A percentile compares a stretch with the other conserved stretches of the same genome.
phyloP scores from a whole-genome alignment of 495 filamentous ascomycete genomes.

The Lasiosphaeriaceae sp. region DNA sequence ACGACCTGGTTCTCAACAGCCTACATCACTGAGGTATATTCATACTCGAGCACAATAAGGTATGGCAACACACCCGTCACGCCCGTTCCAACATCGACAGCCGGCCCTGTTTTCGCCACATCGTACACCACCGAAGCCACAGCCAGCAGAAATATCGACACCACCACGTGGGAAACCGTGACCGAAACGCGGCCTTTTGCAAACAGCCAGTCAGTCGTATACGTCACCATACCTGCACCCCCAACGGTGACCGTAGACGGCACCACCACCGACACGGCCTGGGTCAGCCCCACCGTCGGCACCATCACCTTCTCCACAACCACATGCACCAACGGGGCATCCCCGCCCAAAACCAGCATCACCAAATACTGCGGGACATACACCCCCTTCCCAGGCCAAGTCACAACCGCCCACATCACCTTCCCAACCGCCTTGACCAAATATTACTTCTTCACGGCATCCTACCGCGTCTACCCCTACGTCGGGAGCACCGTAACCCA shows the following conservation, averaged over 20 bases:
- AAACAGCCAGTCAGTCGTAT: background rate
- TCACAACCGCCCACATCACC: slow-evolving; percentile 1
- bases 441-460: slow-evolving; percentile 1
- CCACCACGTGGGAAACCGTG: slow-evolving; percentile 6
- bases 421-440: slow-evolving; percentile 14
- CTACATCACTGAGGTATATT: slow-evolving; percentile 2
- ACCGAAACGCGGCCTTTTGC: background rate
- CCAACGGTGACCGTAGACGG: slow-evolving; percentile 1
- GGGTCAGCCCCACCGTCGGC: slow-evolving; percentile 5
- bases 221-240: background rate
- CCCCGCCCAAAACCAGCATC: slow-evolving; percentile 2
- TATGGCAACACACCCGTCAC: slow-evolving; percentile 13
- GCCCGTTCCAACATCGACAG: slow-evolving; percentile 12
- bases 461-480: slow-evolving; percentile 5
- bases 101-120: background rate
- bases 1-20: slow-evolving; percentile 12
- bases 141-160: slow-evolving; percentile 10
- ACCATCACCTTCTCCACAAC: slow-evolving; percentile 10
- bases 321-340: slow-evolving; percentile 9
- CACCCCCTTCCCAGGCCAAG: slow-evolving; percentile 13
- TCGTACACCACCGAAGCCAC: slow-evolving; percentile 10
- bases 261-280: slow-evolving; percentile 5
- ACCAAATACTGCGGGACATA: slow-evolving; percentile 13
- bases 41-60: background rate
- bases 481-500: slow-evolving; percentile 10